Evolutionary conservation across 768 basidiomycete genomes (phyloP).

Genomic region (Peribolospora baueri): DNA sequence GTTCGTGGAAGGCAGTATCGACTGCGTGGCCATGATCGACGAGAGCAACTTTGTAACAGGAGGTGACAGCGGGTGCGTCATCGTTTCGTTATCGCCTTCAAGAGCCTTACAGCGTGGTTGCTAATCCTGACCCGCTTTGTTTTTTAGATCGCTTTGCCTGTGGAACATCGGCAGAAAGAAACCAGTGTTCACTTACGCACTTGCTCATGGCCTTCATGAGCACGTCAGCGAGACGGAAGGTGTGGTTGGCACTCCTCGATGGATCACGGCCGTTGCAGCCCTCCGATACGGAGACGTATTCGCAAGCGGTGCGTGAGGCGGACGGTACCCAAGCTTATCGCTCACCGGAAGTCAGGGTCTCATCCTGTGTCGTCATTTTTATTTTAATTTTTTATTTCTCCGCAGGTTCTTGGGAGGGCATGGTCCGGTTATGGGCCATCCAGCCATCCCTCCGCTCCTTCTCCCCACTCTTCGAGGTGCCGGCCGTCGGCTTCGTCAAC

Average conservation of each 20-base stretch:
- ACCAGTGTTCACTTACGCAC: slow-evolving; percentile 57
- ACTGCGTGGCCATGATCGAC: slow-evolving; percentile 83
- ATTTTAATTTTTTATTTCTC: too few relatives aligned
- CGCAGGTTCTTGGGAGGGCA: slow-evolving; percentile 78
- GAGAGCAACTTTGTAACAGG: slow-evolving; percentile 79
- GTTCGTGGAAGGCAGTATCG: slow-evolving; percentile 74
- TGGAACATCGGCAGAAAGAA: slow-evolving; percentile 91
- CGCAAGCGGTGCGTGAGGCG: slow-evolving; percentile 41
- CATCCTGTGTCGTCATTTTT: too few relatives aligned
- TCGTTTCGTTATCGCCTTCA: neutral
- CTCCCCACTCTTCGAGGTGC: slow-evolving; percentile 32
- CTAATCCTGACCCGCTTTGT: neutral
- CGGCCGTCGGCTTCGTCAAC: slow-evolving; percentile 61
- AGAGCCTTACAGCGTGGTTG: neutral
- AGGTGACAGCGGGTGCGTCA: slow-evolving; percentile 76
- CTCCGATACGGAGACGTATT: slow-evolving; percentile 76
- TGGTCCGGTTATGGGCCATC: slow-evolving; percentile 47
- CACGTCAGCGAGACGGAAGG: slow-evolving; percentile 48
- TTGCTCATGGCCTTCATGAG: slow-evolving; percentile 70
- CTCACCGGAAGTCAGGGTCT: neutral
- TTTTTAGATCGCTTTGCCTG: slow-evolving; percentile 53
- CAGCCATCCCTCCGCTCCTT: slow-evolving; percentile 2
- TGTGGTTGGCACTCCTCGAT: slow-evolving; percentile 49
- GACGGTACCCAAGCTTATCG: neutral
- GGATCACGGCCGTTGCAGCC: slow-evolving; percentile 66